These are phyloP conservation scores for Scheffersomyces quercinus DNA, from an alignment of 1,139 yeast species.

Conservation along the genomic window DNA sequence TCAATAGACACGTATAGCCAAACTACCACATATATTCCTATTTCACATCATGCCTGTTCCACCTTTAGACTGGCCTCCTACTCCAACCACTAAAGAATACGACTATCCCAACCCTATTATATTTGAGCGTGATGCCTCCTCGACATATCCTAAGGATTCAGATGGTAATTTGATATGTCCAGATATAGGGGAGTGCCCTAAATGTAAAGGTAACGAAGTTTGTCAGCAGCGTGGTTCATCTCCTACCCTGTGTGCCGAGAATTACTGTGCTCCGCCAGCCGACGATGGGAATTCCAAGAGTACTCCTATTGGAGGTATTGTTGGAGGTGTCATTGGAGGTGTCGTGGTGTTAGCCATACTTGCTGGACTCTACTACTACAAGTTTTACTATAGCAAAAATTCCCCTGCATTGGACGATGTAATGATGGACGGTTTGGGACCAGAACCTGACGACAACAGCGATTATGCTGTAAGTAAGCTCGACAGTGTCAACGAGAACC, in stretches of 20 bases:
- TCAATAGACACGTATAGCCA: too few species aligned
- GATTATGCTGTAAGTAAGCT: constrained; percentile 9
- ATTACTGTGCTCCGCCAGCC: constrained; percentile 43
- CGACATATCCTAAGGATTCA: constrained; percentile 14
- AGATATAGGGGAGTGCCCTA: constrained; percentile 47
- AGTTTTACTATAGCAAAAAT: constrained; percentile 19
- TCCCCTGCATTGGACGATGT: constrained; percentile 17
- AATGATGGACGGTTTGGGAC: constrained; percentile 12
- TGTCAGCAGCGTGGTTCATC: constrained; percentile 56
- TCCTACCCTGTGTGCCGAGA: constrained; percentile 56
- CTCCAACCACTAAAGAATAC: neutral
- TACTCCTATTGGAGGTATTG: constrained; percentile 53
- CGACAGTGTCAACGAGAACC: constrained; percentile 1
- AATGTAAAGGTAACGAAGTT: constrained; percentile 51
- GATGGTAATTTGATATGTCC: constrained; percentile 56
- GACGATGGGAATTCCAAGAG: constrained; percentile 6
- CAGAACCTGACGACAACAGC: constrained; percentile 10
- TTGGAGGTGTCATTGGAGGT: constrained; percentile 64
- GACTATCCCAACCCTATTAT: neutral
- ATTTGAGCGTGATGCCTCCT: constrained; percentile 6
- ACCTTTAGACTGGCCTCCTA: neutral
- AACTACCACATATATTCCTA: too few species aligned
- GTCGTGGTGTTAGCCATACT: constrained; percentile 37
- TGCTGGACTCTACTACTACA: constrained; percentile 34
- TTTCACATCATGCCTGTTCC: too few species aligned